A percentile compares a stretch with the other conserved stretches of the same genome.
Conservation (phyloP, 768 basidiomycete species). For the Mycena vitilis region DNA sequence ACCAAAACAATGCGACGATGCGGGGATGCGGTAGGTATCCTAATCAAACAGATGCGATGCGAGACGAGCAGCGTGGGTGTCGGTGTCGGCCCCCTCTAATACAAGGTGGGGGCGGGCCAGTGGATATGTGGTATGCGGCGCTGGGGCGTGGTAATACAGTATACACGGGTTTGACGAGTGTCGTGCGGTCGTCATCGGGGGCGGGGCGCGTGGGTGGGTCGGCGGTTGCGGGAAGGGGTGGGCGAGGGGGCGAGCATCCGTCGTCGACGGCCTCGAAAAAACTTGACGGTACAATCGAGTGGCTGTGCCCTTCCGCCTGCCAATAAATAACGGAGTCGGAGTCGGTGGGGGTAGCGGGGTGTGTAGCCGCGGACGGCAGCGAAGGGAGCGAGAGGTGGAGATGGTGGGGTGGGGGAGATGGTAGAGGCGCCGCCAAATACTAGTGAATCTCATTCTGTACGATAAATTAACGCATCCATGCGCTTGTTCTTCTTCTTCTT, state of each 20-base stretch:
- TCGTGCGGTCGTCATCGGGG: too few relatives aligned
- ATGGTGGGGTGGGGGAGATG: not conserved
- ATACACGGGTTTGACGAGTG: not conserved
- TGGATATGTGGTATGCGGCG: not conserved
- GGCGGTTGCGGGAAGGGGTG: too few relatives aligned
- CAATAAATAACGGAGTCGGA: not conserved
- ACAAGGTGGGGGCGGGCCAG: too few relatives aligned
- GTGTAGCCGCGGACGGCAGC: too few relatives aligned
- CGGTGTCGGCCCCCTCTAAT: too few relatives aligned
- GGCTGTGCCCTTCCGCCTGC: not conserved
- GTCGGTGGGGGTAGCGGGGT: too few relatives aligned
- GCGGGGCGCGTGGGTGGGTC: too few relatives aligned
- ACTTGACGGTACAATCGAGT: too few relatives aligned
- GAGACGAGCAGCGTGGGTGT: not conserved
- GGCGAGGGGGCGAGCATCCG: too few relatives aligned
- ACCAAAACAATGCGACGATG: not conserved
- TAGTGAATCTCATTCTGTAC: not conserved
- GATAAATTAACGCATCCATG: not conserved
- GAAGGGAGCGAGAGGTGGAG: too few relatives aligned
- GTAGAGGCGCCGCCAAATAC: not conserved
- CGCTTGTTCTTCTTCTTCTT: not conserved
- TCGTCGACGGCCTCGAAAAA: too few relatives aligned
- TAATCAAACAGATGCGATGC: not conserved
- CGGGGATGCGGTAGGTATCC: too few relatives aligned
- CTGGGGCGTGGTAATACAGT: not conserved